Percentiles rank a stretch among this genome's conserved stretches.
These are phyloP conservation scores for Boletus smithii DNA, from an alignment of 1,284 basidiomycete genomes.

Conservation along the genomic window DNA sequence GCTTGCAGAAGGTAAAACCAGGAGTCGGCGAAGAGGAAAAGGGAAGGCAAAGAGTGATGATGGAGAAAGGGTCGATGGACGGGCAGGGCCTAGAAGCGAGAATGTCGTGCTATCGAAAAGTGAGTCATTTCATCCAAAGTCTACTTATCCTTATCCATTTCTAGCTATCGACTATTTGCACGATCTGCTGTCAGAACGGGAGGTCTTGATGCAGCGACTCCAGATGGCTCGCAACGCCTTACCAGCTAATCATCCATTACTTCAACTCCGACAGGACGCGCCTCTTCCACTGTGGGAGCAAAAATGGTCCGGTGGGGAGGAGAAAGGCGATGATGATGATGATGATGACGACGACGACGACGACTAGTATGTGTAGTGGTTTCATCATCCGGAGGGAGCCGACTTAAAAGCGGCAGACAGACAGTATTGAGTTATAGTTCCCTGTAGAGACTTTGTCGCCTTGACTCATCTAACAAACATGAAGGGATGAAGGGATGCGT, in stretches of 20 bases:
- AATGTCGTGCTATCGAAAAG: slow-evolving; percentile 82
- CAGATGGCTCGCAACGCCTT: slow-evolving; percentile 55
- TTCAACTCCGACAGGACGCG: slow-evolving; percentile 33
- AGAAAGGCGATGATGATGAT: slow-evolving; percentile 44
- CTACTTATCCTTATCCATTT: slow-evolving; percentile 5
- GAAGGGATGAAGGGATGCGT: slow-evolving; percentile 5
- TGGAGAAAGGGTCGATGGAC: slow-evolving; percentile 67
- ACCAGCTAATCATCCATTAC: slow-evolving; percentile 53
- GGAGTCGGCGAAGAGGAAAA: slow-evolving; percentile 25
- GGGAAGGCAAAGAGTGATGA: slow-evolving; percentile 38
- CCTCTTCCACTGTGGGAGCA: slow-evolving; percentile 64
- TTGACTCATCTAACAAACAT: slow-evolving; percentile 2
- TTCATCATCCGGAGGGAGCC: neutral
- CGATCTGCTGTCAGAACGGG: slow-evolving; percentile 56
- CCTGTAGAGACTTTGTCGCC: neutral
- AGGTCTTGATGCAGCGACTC: slow-evolving; percentile 54
- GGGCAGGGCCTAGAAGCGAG: slow-evolving; percentile 82
- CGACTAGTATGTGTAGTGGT: slow-evolving; percentile 15
- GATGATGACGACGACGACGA: slow-evolving; percentile 46
- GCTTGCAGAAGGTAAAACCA: slow-evolving; percentile 33
- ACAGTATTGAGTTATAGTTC: neutral
- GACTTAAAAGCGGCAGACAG: neutral
- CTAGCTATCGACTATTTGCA: slow-evolving; percentile 83
- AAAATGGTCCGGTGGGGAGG: slow-evolving; percentile 72
- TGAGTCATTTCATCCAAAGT: slow-evolving; percentile 39